Evolutionary conservation across 2,329 filamentous ascomycete genomes (phyloP).

Genomic region (Fusarium fracticaudum): DNA sequence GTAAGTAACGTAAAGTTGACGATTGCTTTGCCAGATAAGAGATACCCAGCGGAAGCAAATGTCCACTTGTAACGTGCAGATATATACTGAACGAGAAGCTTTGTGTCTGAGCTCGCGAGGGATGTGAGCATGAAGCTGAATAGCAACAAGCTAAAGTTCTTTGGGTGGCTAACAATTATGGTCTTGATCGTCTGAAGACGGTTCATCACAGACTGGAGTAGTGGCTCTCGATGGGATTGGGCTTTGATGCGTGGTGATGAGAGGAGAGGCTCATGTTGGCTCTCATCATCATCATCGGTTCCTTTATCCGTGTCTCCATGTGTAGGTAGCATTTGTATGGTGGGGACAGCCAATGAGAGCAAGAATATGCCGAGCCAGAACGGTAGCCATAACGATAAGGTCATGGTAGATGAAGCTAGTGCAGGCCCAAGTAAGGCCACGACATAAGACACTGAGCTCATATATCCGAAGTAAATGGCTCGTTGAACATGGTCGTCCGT

Average conservation of each 20-base stretch:
- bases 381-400: slow-evolving; percentile 54
- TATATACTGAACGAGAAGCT: slow-evolving; percentile 61
- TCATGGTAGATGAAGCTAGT: slow-evolving; percentile 58
- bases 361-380: slow-evolving; percentile 44
- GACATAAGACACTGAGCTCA: slow-evolving; percentile 59
- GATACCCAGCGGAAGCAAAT: slow-evolving; percentile 58
- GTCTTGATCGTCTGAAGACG: slow-evolving; percentile 43
- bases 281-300: slow-evolving; percentile 37
- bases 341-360: slow-evolving; percentile 21
- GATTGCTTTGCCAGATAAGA: slow-evolving; percentile 58
- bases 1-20: slow-evolving; percentile 58
- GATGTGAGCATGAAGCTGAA: slow-evolving; percentile 58
- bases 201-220: slow-evolving; percentile 27
- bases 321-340: slow-evolving; percentile 27
- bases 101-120: slow-evolving; percentile 61
- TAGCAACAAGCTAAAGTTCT: slow-evolving; percentile 56
- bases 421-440: slow-evolving; percentile 58
- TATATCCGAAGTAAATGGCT: slow-evolving; percentile 61
- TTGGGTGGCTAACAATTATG: slow-evolving; percentile 50
- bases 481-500: slow-evolving; percentile 57
- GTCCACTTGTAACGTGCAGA: slow-evolving; percentile 59
- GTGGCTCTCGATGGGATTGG: slow-evolving; percentile 35
- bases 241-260: slow-evolving; percentile 53
- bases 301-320: background rate
- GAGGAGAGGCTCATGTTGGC: slow-evolving; percentile 50